Percentiles rank a stretch among this genome's conserved stretches.
Conservation (phyloP, 1,284 basidiomycete species). For the Hymenochaete sp. region DNA sequence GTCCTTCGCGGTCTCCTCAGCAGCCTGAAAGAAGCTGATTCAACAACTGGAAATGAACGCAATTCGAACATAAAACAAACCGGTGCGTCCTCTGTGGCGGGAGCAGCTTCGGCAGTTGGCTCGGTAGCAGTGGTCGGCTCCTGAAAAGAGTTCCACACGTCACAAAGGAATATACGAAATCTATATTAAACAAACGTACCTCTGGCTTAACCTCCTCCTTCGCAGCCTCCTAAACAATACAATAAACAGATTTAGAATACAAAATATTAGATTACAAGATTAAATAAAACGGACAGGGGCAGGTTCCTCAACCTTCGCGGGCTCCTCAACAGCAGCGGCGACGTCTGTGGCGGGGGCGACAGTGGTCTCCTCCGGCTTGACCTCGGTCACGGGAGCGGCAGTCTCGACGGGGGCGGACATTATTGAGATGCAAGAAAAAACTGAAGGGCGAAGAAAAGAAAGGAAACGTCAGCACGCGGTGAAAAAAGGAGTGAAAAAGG, state of each 20-base stretch:
- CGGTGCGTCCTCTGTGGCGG: slow-evolving; percentile 53
- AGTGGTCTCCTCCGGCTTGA: slow-evolving; percentile 21
- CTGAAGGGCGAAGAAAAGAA: slow-evolving; percentile 26
- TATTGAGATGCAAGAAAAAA: slow-evolving; percentile 50
- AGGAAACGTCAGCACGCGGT: slow-evolving; percentile 17
- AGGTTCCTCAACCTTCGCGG: slow-evolving; percentile 28
- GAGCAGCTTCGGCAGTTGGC: slow-evolving; percentile 30
- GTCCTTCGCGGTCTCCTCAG: slow-evolving; percentile 38
- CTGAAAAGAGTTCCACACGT: not conserved
- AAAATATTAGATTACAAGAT: slow-evolving; percentile 17
- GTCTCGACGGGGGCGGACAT: slow-evolving; percentile 66
- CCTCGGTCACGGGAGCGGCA: slow-evolving; percentile 30
- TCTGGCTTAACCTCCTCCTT: slow-evolving; percentile 29
- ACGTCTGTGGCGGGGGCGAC: slow-evolving; percentile 29
- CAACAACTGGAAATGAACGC: slow-evolving; percentile 24
- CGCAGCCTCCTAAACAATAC: slow-evolving; percentile 42
- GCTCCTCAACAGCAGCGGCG: slow-evolving; percentile 23
- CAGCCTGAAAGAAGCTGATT: slow-evolving; percentile 18
- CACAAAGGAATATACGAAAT: not conserved
- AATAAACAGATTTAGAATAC: not conserved
- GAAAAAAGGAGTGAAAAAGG: not conserved
- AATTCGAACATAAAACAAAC: slow-evolving; percentile 32
- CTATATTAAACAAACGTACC: slow-evolving; percentile 2
- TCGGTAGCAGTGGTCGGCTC: slow-evolving; percentile 30
- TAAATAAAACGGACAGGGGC: slow-evolving; percentile 22